A percentile compares a stretch with the other conserved stretches of the same genome.
These are phyloP conservation scores for Xylaria sp. DNA, from an alignment of 495 filamentous ascomycete genomes.

Conservation along the genomic window DNA sequence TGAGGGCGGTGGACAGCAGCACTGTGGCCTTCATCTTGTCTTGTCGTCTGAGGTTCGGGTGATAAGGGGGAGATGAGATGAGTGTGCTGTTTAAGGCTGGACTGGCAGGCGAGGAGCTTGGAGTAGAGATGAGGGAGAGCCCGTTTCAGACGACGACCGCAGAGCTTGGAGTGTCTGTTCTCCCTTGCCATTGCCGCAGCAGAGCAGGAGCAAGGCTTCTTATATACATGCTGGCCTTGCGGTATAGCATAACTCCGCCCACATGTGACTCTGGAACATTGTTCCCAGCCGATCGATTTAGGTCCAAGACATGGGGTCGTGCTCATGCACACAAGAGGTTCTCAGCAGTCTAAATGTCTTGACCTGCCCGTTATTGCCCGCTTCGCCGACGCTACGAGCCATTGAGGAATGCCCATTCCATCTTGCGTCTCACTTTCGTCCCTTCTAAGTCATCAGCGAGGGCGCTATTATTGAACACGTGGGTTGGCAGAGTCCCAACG, in stretches of 20 bases:
- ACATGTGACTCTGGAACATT: background rate
- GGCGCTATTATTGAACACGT: conserved; percentile 18
- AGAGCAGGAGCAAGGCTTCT: background rate
- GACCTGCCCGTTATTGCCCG: conserved; percentile 20
- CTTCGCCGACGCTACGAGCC: conserved; percentile 4
- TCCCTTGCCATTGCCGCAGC: background rate
- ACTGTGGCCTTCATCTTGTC: conserved; percentile 36
- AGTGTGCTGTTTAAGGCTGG: background rate
- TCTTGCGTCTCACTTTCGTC: background rate
- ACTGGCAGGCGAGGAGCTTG: background rate
- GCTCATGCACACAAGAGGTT: background rate
- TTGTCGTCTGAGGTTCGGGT: background rate
- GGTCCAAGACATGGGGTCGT: background rate
- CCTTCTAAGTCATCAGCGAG: background rate
- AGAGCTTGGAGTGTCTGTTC: background rate
- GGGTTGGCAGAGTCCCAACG: conserved; percentile 3
- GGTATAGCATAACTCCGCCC: background rate
- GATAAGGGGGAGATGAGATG: background rate
- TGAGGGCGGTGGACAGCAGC: conserved; percentile 31
- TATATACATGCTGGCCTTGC: background rate
- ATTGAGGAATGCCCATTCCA: background rate
- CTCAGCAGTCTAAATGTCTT: conserved; percentile 4
- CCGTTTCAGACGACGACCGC: conserved; percentile 4
- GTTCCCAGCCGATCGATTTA: background rate
- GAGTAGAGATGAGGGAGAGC: background rate